Conservation (phyloP, 2,329 filamentous ascomycete genomes). For the Hyphodiscus sp. region DNA sequence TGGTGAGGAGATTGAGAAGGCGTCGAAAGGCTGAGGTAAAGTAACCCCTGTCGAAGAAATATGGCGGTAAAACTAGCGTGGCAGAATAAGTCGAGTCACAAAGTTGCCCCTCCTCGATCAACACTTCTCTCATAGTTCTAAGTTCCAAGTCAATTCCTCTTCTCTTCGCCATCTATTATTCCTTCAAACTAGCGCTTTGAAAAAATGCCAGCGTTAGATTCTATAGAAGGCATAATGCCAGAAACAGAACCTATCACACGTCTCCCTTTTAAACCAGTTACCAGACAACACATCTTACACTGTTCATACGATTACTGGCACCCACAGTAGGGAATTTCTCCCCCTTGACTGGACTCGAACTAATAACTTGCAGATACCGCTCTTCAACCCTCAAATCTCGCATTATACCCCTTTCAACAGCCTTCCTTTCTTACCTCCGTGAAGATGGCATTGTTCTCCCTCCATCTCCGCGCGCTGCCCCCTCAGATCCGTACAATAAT, state of each 20-base stretch:
- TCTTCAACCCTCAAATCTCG: conserved; percentile 77
- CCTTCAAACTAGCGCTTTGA: too few species aligned
- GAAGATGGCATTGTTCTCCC: conserved; percentile 90
- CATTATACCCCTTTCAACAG: conserved; percentile 67
- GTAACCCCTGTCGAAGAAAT: not conserved
- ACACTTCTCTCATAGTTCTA: not conserved
- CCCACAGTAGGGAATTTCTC: conserved; percentile 47
- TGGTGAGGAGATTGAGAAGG: not conserved
- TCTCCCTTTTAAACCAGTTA: conserved; percentile 75
- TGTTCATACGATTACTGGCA: conserved; percentile 96
- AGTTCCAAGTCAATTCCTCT: not conserved
- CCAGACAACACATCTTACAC: conserved; percentile 80
- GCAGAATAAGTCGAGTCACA: conserved; percentile 7
- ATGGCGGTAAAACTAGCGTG: conserved; percentile 15
- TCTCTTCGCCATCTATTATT: not conserved
- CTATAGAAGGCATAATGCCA: conserved; percentile 2
- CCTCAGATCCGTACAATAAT: conserved; percentile 21
- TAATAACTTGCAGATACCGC: conserved; percentile 53
- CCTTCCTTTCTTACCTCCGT: conserved; percentile 80
- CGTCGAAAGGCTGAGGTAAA: not conserved
- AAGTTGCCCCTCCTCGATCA: conserved; percentile 5
- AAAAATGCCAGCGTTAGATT: conserved; percentile 26
- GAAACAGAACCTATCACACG: conserved; percentile 24
- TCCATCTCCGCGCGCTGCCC: conserved; percentile 41
- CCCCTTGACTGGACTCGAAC: conserved; percentile 5